phyloP scores from a whole-genome alignment of 208 protist genomes.

The Novymonas esmeraldas region DNA sequence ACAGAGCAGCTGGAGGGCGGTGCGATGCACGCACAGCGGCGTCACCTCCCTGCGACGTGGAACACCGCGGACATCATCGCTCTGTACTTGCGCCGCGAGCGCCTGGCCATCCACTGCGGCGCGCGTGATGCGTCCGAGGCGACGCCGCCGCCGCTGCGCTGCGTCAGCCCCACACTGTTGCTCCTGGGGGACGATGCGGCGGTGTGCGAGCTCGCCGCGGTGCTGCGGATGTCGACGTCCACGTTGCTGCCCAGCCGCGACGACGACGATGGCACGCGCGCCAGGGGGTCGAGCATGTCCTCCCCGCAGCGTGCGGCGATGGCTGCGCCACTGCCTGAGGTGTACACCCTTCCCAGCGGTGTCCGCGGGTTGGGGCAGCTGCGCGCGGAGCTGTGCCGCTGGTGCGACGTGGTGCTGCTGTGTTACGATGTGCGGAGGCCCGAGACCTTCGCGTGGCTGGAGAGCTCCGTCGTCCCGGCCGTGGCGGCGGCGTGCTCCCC shows the following conservation, averaged over 20 bases:
- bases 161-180: conserved; percentile 19
- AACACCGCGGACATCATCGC: conserved; percentile 41
- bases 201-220: conserved; percentile 5
- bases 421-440: conserved; percentile 35
- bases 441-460: conserved; percentile 19
- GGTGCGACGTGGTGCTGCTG: conserved; percentile 42
- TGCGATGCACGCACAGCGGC: neutral
- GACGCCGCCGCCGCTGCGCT: neutral
- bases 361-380: conserved; percentile 24
- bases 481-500: too few species aligned
- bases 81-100: conserved; percentile 41
- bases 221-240: neutral
- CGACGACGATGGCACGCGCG: too few species aligned
- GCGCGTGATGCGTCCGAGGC: conserved; percentile 3
- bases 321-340: conserved; percentile 8
- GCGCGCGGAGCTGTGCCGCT: conserved; percentile 39
- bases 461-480: too few species aligned
- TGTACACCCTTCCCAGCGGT: conserved; percentile 25
- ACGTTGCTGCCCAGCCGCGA: neutral
- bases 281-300: too few species aligned
- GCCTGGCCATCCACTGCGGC: conserved; percentile 32
- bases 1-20: neutral
- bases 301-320: neutral
- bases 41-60: neutral
- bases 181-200: conserved; percentile 30